These are phyloP conservation scores for Viola pubescens DNA, from an alignment of 441 rosid species.

Conservation along the genomic window DNA sequence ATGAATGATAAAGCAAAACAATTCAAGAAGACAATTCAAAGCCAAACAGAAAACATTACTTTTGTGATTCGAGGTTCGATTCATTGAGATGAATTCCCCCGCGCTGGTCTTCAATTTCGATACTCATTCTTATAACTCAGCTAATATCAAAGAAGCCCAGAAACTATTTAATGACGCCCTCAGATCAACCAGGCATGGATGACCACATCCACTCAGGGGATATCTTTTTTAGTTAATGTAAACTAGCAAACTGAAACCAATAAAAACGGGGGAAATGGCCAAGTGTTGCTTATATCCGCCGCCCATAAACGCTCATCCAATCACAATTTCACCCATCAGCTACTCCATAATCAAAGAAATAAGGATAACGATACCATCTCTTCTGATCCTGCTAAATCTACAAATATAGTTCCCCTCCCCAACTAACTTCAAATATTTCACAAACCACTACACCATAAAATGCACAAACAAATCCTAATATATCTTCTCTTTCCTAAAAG, in stretches of 20 bases:
- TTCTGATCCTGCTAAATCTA: slow-evolving; percentile 25
- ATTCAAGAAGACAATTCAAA: not conserved
- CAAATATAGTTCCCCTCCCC: slow-evolving; percentile 3
- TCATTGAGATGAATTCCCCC: slow-evolving; percentile 32
- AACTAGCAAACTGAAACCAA: too few relatives aligned
- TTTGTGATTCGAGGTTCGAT: slow-evolving; percentile 24
- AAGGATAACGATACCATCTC: slow-evolving; percentile 18
- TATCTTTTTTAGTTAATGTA: too few relatives aligned
- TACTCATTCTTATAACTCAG: slow-evolving; percentile 45
- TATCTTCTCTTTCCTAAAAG: too few relatives aligned
- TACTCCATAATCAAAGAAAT: slow-evolving; percentile 11
- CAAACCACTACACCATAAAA: not conserved
- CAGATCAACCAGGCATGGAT: not conserved
- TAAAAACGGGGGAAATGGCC: not conserved
- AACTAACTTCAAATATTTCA: not conserved
- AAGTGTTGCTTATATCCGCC: slow-evolving; percentile 9
- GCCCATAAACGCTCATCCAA: slow-evolving; percentile 11
- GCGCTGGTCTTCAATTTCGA: slow-evolving; percentile 38
- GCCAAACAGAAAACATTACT: slow-evolving; percentile 27
- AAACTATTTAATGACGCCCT: not conserved
- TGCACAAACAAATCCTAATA: too few relatives aligned
- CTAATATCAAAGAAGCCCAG: slow-evolving; percentile 3
- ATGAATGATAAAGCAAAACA: slow-evolving; percentile 1
- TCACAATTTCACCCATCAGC: slow-evolving; percentile 12
- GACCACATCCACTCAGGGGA: too few relatives aligned